phyloP scores from a whole-genome alignment of 2,329 filamentous ascomycete species.

The Cladosporium sp. region DNA sequence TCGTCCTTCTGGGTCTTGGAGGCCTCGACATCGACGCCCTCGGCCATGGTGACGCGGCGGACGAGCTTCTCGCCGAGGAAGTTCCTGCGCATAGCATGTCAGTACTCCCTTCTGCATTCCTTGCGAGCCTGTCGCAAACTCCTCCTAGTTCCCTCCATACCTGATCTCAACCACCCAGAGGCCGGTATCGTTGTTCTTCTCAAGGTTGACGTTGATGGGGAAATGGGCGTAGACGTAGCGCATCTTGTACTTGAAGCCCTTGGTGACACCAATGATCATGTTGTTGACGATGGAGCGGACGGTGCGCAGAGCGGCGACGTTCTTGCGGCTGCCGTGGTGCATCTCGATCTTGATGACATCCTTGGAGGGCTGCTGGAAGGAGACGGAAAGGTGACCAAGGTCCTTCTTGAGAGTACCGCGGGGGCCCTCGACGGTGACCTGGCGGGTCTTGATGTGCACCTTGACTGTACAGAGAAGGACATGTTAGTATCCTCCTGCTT shows the following conservation, averaged over 20 bases:
- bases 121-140: neutral
- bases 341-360: conserved; percentile 92
- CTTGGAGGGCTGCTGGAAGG: conserved; percentile 83
- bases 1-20: conserved; percentile 97
- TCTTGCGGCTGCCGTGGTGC: conserved; percentile 97
- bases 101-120: conserved; percentile 4
- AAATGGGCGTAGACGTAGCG: conserved; percentile 99
- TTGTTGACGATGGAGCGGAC: conserved; percentile 98
- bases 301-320: conserved; percentile 93
- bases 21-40: conserved; percentile 83
- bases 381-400: conserved; percentile 92
- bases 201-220: conserved; percentile 99
- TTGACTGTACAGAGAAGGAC: conserved; percentile 61
- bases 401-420: conserved; percentile 97
- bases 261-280: conserved; percentile 96
- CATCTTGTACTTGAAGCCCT: conserved; percentile 99
- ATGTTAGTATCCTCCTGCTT: conserved; percentile 17
- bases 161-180: conserved; percentile 93
- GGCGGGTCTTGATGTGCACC: conserved; percentile 92
- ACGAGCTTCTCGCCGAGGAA: conserved; percentile 99
- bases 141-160: conserved; percentile 36
- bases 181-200: conserved; percentile 89
- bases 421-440: conserved; percentile 95
- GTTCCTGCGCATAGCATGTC: conserved; percentile 56
- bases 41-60: conserved; percentile 80